Evolutionary conservation across 495 filamentous ascomycete species (phyloP).

Genomic region (Penicillium mononematosum): DNA sequence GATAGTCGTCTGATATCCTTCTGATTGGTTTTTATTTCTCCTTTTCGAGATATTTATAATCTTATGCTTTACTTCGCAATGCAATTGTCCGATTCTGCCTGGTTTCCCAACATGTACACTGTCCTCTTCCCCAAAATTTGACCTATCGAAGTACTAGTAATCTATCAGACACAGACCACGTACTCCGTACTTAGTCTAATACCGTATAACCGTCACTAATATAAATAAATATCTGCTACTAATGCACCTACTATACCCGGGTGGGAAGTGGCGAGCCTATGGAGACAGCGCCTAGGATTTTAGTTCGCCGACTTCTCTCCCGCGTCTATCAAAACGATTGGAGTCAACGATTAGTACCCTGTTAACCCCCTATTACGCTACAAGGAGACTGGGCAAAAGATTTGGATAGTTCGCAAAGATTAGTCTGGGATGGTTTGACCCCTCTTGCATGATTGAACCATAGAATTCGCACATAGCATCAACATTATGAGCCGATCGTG

Average conservation of each 20-base stretch:
- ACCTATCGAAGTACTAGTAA: conserved; percentile 8
- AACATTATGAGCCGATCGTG: conserved; percentile 27
- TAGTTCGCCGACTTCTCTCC: conserved; percentile 9
- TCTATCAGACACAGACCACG: conserved; percentile 1
- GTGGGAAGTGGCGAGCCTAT: conserved; percentile 15
- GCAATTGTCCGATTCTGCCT: conserved; percentile 1
- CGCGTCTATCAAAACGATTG: conserved; percentile 11
- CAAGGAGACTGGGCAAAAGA: not conserved
- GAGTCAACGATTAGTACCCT: not conserved
- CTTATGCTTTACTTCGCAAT: conserved; percentile 5
- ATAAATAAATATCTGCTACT: conserved; percentile 8
- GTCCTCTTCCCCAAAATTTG: not conserved
- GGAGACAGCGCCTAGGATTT: conserved; percentile 9
- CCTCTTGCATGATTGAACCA: conserved; percentile 15
- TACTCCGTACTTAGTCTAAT: not conserved
- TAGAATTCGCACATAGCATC: conserved; percentile 4
- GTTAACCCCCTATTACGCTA: not conserved
- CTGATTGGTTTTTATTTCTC: conserved; percentile 6
- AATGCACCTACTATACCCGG: conserved; percentile 9
- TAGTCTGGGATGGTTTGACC: conserved; percentile 4
- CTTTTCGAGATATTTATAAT: not conserved
- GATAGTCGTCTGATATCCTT: conserved; percentile 10
- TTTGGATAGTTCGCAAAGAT: not conserved
- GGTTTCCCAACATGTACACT: not conserved
- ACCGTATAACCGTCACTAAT: conserved; percentile 10